Conservation (phyloP, 2,329 filamentous ascomycete genomes). For the Epichloe brachyelytri region DNA sequence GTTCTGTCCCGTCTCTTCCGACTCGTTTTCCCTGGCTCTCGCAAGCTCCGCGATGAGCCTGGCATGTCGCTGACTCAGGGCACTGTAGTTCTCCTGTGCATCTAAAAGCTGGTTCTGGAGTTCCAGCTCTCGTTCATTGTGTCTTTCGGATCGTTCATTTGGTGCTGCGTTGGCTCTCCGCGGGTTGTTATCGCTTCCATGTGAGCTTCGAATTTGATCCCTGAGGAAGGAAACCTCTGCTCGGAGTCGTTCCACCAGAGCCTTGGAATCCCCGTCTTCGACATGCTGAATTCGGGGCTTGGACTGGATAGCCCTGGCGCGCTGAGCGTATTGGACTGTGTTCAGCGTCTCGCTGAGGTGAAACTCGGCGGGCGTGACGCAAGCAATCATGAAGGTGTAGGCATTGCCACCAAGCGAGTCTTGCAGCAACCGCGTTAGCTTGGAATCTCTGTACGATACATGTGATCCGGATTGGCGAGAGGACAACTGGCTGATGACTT, state of each 20-base stretch:
- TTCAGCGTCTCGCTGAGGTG: conserved; percentile 96
- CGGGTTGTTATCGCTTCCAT: conserved; percentile 43
- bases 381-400: conserved; percentile 99
- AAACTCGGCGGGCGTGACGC: conserved; percentile 92
- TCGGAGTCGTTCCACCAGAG: conserved; percentile 82
- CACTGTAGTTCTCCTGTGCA: conserved; percentile 85
- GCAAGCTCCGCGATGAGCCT: conserved; percentile 90
- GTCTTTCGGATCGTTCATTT: conserved; percentile 64
- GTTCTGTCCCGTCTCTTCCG: conserved; percentile 40
- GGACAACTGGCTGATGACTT: conserved; percentile 95
- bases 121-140: conserved; percentile 75
- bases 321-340: conserved; percentile 92
- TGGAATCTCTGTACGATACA: conserved; percentile 97
- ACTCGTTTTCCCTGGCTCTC: conserved; percentile 62
- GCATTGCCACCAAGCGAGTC: conserved; percentile 94
- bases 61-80: conserved; percentile 85
- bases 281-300: conserved; percentile 92
- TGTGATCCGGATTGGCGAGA: conserved; percentile 77
- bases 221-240: conserved; percentile 88
- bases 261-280: conserved; percentile 89
- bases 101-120: conserved; percentile 90
- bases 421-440: conserved; percentile 84
- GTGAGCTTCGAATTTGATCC: conserved; percentile 82
- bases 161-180: conserved; percentile 38
- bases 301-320: conserved; percentile 90